phyloP scores from a whole-genome alignment of 345 rosid genomes.

The Mangifera indica region DNA sequence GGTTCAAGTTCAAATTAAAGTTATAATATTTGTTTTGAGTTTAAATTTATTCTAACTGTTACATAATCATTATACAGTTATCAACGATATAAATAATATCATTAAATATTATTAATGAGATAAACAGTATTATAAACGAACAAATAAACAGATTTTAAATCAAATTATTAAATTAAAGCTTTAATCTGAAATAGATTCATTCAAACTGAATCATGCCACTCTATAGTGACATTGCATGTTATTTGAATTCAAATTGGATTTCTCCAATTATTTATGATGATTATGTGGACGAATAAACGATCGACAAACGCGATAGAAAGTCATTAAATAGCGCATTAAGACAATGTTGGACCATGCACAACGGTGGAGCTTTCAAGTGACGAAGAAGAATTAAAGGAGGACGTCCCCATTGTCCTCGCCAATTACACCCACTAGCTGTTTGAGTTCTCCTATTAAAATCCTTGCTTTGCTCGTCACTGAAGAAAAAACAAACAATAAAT shows the following conservation, averaged over 20 bases:
- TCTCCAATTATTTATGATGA: background rate
- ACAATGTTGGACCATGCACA: conserved; percentile 40
- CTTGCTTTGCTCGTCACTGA: conserved; percentile 20
- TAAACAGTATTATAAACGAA: no score
- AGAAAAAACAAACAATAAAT: conserved; percentile 2
- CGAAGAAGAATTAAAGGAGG: conserved; percentile 43
- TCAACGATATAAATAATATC: no score
- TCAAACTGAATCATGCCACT: no score
- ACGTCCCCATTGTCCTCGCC: conserved; percentile 35
- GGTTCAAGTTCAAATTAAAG: no score
- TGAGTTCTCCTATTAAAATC: conserved; percentile 1
- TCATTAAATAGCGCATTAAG: conserved; percentile 40
- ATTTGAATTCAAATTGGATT: background rate
- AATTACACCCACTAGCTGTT: conserved; percentile 8
- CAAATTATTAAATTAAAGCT: no score
- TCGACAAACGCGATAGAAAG: conserved; percentile 17
- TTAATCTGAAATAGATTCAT: no score
- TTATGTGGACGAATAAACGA: background rate
- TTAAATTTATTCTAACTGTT: no score
- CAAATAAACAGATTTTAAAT: no score
- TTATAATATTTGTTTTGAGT: no score
- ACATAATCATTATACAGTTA: no score
- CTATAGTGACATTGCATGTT: background rate
- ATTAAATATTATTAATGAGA: no score
- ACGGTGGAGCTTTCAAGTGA: conserved; percentile 38